These are phyloP conservation scores for Xenoacremonium recifei DNA, from an alignment of 2,329 filamentous ascomycete species.

Conservation along the genomic window DNA sequence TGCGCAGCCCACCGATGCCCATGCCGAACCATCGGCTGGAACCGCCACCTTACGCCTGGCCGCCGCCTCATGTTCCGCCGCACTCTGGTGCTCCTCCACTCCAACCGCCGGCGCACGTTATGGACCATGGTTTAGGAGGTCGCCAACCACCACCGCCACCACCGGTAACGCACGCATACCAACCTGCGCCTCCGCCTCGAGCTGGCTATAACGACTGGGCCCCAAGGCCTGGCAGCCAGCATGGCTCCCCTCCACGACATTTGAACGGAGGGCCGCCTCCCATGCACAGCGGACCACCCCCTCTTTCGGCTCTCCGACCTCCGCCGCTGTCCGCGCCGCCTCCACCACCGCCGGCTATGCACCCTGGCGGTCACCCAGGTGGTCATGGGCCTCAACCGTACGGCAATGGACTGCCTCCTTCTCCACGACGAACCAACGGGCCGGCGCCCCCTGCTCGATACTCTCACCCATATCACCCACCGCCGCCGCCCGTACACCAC, in stretches of 20 bases:
- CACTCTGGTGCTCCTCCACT: slow-evolving; percentile 21
- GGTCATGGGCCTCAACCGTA: slow-evolving; percentile 30
- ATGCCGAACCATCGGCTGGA: slow-evolving; percentile 23
- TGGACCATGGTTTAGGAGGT: slow-evolving; percentile 25
- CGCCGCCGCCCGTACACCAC: slow-evolving; percentile 22
- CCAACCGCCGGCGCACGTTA: slow-evolving; percentile 18
- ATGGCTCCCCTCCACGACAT: slow-evolving; percentile 46
- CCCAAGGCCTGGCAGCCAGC: slow-evolving; percentile 45
- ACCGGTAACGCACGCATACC: slow-evolving; percentile 26
- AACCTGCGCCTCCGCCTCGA: slow-evolving; percentile 25
- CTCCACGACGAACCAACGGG: slow-evolving; percentile 45
- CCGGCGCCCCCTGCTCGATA: slow-evolving; percentile 43
- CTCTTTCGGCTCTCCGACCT: slow-evolving; percentile 47
- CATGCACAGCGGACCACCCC: slow-evolving; percentile 28
- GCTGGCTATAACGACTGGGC: slow-evolving; percentile 46
- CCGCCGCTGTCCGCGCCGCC: slow-evolving; percentile 45
- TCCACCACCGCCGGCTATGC: slow-evolving; percentile 37
- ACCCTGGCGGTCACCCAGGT: slow-evolving; percentile 40
- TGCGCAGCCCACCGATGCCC: slow-evolving; percentile 28
- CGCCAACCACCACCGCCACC: slow-evolving; percentile 25
- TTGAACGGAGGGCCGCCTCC: slow-evolving; percentile 46
- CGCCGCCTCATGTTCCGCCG: slow-evolving; percentile 23
- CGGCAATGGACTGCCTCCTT: slow-evolving; percentile 46
- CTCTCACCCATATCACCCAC: slow-evolving; percentile 33
- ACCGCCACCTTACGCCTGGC: slow-evolving; percentile 22